phyloP scores from a whole-genome alignment of 164 flowering plant species.

The Amborella trichopoda region DNA sequence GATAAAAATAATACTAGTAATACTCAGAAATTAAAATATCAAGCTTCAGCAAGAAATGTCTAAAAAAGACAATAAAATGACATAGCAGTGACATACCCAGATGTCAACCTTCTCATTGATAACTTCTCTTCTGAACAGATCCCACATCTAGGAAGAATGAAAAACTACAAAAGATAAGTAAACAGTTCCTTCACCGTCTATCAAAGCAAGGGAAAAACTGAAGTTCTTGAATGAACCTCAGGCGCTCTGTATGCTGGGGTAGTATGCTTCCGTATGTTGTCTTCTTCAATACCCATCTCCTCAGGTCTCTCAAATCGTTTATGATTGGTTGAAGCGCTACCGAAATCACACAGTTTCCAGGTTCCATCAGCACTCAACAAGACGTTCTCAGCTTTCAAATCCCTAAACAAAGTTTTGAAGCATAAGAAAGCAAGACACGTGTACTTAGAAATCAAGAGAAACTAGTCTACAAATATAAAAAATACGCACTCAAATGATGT shows the following conservation, averaged over 20 bases:
- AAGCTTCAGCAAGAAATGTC: no score
- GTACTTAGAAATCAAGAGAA: no score
- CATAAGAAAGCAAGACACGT: not conserved
- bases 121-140: slow-evolving; percentile 72
- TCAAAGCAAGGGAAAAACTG: slow-evolving; percentile 4
- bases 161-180: slow-evolving; percentile 10
- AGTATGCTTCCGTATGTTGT: slow-evolving; percentile 91
- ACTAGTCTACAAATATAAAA: no score
- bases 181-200: slow-evolving; percentile 9
- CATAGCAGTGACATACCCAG: slow-evolving; percentile 88
- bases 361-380: slow-evolving; percentile 72
- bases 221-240: slow-evolving; percentile 44
- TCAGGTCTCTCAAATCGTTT: slow-evolving; percentile 90
- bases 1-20: no score
- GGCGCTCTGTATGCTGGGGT: slow-evolving; percentile 99
- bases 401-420: slow-evolving; percentile 29
- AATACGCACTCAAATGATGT: no score
- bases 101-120: slow-evolving; percentile 97
- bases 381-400: slow-evolving; percentile 95
- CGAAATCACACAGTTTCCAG: slow-evolving; percentile 99
- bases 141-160: slow-evolving; percentile 87
- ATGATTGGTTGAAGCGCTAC: slow-evolving; percentile 94
- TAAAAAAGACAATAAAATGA: no score
- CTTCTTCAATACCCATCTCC: slow-evolving; percentile 99
- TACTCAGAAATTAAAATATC: no score